phyloP scores from a whole-genome alignment of 2,329 filamentous ascomycete genomes.

The Rhynchosporium secalis region DNA sequence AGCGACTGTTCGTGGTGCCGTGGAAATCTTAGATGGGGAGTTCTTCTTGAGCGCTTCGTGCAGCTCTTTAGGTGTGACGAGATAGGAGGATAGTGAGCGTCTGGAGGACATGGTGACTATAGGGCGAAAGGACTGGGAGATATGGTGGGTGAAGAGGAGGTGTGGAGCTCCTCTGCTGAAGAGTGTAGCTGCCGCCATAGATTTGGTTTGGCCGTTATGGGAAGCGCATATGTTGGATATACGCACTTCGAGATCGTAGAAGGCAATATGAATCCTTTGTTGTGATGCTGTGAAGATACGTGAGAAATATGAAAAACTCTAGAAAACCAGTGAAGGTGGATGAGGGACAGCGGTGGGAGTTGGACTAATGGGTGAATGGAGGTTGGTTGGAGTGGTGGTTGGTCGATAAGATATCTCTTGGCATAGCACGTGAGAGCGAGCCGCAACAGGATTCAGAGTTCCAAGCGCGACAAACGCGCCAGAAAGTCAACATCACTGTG shows the following conservation, averaged over 20 bases:
- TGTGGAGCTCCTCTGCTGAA: conserved; percentile 27
- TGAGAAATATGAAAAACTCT: neutral
- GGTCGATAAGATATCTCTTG: conserved; percentile 18
- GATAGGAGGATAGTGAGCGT: conserved; percentile 72
- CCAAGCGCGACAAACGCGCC: conserved; percentile 7
- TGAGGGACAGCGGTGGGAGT: conserved; percentile 19
- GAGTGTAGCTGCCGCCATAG: conserved; percentile 36
- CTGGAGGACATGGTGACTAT: conserved; percentile 41
- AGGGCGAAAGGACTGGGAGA: conserved; percentile 23
- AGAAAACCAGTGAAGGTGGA: conserved; percentile 7
- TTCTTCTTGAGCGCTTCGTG: conserved; percentile 80
- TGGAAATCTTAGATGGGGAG: conserved; percentile 74
- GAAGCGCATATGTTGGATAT: conserved; percentile 25
- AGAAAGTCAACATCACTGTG: conserved; percentile 9
- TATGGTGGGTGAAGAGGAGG: conserved; percentile 22
- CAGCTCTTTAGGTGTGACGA: conserved; percentile 83
- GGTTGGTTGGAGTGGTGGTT: conserved; percentile 18
- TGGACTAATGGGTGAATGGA: conserved; percentile 6
- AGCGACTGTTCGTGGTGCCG: conserved; percentile 80
- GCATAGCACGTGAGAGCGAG: conserved; percentile 24
- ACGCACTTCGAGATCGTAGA: neutral
- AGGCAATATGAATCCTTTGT: conserved; percentile 1
- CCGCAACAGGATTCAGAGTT: neutral
- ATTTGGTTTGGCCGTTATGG: conserved; percentile 29
- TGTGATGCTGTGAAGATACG: conserved; percentile 19